Conservation (phyloP, 257 asterid species). For the Jacaranda mimosifolia region DNA sequence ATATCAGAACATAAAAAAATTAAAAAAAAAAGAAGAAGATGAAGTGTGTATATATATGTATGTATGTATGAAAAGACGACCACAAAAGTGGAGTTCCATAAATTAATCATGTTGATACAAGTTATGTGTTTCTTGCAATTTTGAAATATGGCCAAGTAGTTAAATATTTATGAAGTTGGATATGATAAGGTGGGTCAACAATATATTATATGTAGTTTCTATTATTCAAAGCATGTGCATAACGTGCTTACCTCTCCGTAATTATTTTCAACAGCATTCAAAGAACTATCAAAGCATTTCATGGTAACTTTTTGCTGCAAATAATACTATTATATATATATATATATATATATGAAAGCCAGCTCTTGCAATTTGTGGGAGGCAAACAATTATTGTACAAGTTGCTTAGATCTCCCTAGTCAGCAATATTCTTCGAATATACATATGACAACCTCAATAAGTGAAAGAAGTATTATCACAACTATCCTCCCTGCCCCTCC, state of each 20-base stretch:
- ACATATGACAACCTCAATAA: not conserved
- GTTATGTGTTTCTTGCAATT: not conserved
- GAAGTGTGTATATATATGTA: too few species aligned
- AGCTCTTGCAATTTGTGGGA: constrained; percentile 4
- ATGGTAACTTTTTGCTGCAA: not conserved
- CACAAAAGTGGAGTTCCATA: too few species aligned
- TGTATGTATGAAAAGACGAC: too few species aligned
- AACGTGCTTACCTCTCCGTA: not conserved
- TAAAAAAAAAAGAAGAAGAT: too few species aligned
- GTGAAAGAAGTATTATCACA: not conserved
- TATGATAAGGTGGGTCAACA: not conserved
- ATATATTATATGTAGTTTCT: not conserved
- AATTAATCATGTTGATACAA: not conserved
- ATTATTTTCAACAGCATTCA: not conserved
- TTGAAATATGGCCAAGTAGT: not conserved
- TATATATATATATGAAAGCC: not conserved
- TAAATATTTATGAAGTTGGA: not conserved
- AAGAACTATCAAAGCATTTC: not conserved
- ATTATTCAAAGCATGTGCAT: not conserved
- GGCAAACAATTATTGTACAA: not conserved
- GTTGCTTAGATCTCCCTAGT: not conserved
- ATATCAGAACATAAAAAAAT: too few species aligned
- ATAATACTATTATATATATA: not conserved
- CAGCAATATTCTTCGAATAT: not conserved
- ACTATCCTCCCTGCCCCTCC: too few species aligned